A percentile compares a stretch with the other conserved stretches of the same genome.
phyloP scores from a whole-genome alignment of 1,284 basidiomycete genomes.

The Leccinum pallidistipes region DNA sequence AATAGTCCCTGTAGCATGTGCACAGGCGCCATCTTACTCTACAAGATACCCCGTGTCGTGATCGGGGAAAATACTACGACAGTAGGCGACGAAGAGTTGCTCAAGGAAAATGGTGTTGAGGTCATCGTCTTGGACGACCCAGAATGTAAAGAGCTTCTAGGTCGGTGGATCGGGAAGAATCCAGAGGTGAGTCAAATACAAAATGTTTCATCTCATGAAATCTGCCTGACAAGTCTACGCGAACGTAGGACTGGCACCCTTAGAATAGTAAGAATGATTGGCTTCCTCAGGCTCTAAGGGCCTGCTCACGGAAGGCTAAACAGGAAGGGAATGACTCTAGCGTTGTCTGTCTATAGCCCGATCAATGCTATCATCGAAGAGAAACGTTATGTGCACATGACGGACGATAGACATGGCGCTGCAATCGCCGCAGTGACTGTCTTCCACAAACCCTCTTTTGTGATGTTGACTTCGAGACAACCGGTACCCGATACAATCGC shows the following conservation, averaged over 20 bases:
- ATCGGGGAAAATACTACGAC: conserved; percentile 58
- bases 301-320: not conserved
- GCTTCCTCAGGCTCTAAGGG: not conserved
- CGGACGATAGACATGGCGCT: no score
- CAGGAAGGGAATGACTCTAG: conserved; percentile 39
- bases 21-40: conserved; percentile 57
- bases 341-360: conserved; percentile 6
- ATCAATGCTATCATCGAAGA: not conserved
- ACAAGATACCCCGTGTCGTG: conserved; percentile 60
- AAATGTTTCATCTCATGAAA: conserved; percentile 5
- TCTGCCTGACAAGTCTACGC: conserved; percentile 8
- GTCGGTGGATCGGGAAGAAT: conserved; percentile 47
- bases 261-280: conserved; percentile 35
- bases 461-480: no score
- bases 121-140: conserved; percentile 49
- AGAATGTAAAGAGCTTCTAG: conserved; percentile 49
- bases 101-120: conserved; percentile 51
- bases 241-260: conserved; percentile 49
- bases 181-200: conserved; percentile 44
- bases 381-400: not conserved
- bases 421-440: no score
- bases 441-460: no score
- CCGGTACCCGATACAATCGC: no score
- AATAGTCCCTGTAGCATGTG: conserved; percentile 63
- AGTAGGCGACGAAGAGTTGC: conserved; percentile 49